Evolutionary conservation across 225 moss, liverwort and hornwort genomes (phyloP), one percentile per base, ranked within the genome.

Genomic region (Polytrichum formosum): DNA sequence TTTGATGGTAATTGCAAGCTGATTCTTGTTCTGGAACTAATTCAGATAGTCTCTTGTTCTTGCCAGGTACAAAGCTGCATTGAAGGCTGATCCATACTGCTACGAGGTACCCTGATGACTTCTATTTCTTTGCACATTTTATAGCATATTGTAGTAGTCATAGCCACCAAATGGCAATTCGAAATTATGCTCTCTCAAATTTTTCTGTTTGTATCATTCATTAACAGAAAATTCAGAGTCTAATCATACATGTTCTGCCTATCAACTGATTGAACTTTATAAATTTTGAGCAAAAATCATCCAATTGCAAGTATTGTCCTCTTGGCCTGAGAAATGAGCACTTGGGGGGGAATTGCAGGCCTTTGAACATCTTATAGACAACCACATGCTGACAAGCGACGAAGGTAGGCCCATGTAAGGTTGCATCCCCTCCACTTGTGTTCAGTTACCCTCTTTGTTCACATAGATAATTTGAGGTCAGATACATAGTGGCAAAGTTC

Each of bases 351-450:
- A 62, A 54, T 84, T 84, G 70, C 84, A 88, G 88, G 94, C 98
- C 6, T 99, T 99, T 63, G 94, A 92, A 84, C 94, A 94, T 76
- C 76, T 99, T 63, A 84, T 99, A 54, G 98, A 99, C 69, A 92
- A 94, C 72, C 88, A 94, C 67, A 99, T 99, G 98, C 72, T 99
- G 85, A 94, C 94, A 63, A 94, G 82, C 73, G 94, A 99, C 71
- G 94, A 99, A 89, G 86, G 86, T 89, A 85, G 73, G 86, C 75
- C 77, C 75, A 77, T 81, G 75, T 85, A 71, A 73, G 78, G 80
- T 76, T 83, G 69, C 80, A 72, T 72, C 76, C 56, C 60, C 66
- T 75, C 46, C 72, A 37, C 58, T 56, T 72, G 20, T 72, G 55
- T 75, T 72, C 25, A 46, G 26, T 73, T 59, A 30, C 58, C 28